phyloP scores from a whole-genome alignment of 164 flowering plant species.

The Macadamia tetraphylla region DNA sequence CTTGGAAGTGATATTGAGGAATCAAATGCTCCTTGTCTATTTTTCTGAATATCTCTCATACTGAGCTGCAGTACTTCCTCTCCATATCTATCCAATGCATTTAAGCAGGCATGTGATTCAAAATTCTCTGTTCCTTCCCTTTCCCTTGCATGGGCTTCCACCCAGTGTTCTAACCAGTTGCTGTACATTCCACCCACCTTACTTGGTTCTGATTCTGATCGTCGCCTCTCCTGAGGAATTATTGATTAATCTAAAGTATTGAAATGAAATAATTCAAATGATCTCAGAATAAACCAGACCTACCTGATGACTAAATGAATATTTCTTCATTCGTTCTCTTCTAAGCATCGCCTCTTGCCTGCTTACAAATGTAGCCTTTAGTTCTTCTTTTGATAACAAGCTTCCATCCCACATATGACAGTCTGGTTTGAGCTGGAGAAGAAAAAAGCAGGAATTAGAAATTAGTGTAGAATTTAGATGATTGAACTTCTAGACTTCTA shows the following conservation, averaged over 20 bases:
- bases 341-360: conserved; percentile 44
- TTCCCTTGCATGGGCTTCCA: conserved; percentile 44
- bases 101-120: conserved; percentile 22
- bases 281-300: conserved; percentile 1
- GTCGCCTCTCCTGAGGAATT: conserved; percentile 26
- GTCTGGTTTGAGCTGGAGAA: conserved; percentile 40
- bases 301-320: conserved; percentile 44
- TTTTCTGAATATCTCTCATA: conserved; percentile 11
- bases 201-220: conserved; percentile 41
- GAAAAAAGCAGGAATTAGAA: conserved; percentile 23
- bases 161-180: conserved; percentile 74
- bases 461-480: neutral
- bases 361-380: conserved; percentile 32
- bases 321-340: conserved; percentile 51
- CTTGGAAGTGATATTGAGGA: conserved; percentile 27
- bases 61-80: conserved; percentile 17
- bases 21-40: conserved; percentile 20
- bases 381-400: conserved; percentile 41
- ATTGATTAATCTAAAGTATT: neutral
- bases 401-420: conserved; percentile 52
- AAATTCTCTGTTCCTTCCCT: conserved; percentile 34
- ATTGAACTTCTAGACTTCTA: neutral
- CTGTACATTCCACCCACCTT: conserved; percentile 34
- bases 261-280: neutral
- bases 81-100: conserved; percentile 17